phyloP scores from a whole-genome alignment of 805 yeast species.

The Ogataea ganodermae region DNA sequence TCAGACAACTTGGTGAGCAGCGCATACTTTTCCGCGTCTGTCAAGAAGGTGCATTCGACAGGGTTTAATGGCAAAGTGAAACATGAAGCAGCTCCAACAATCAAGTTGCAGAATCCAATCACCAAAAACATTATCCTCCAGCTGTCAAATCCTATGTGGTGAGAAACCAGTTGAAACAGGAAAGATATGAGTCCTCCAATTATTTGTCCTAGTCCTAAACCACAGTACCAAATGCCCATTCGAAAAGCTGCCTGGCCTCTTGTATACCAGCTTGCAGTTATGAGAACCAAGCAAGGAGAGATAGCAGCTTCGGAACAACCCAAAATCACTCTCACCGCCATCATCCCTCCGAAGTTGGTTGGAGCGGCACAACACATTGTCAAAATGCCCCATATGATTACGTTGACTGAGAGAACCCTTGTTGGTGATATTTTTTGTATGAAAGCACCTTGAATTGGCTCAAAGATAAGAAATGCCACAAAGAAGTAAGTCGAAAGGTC shows the following conservation, averaged over 20 bases:
- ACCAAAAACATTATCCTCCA: constrained; percentile 64
- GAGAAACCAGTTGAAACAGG: constrained; percentile 53
- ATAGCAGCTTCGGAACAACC: constrained; percentile 34
- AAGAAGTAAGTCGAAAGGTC: constrained; percentile 38
- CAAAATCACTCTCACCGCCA: constrained; percentile 40
- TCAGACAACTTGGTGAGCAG: constrained; percentile 47
- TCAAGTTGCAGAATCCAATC: constrained; percentile 54
- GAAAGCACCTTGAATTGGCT: constrained; percentile 47
- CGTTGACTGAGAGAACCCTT: constrained; percentile 47
- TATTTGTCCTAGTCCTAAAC: constrained; percentile 45
- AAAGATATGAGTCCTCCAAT: constrained; percentile 50
- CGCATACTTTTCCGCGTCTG: constrained; percentile 38
- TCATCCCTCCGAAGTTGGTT: constrained; percentile 43
- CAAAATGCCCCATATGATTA: constrained; percentile 62
- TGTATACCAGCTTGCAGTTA: constrained; percentile 37
- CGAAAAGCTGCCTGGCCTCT: constrained; percentile 35
- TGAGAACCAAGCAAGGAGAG: constrained; percentile 37
- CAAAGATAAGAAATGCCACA: constrained; percentile 61
- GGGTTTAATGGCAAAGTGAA: constrained; percentile 52
- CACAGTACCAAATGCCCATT: constrained; percentile 38
- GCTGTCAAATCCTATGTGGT: constrained; percentile 43
- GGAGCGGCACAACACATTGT: constrained; percentile 49
- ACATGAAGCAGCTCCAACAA: constrained; percentile 48
- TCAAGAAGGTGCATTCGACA: constrained; percentile 20
- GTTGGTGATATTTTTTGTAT: constrained; percentile 60